phyloP scores from a whole-genome alignment of 768 basidiomycete species.

The Cytidiella melzeri region DNA sequence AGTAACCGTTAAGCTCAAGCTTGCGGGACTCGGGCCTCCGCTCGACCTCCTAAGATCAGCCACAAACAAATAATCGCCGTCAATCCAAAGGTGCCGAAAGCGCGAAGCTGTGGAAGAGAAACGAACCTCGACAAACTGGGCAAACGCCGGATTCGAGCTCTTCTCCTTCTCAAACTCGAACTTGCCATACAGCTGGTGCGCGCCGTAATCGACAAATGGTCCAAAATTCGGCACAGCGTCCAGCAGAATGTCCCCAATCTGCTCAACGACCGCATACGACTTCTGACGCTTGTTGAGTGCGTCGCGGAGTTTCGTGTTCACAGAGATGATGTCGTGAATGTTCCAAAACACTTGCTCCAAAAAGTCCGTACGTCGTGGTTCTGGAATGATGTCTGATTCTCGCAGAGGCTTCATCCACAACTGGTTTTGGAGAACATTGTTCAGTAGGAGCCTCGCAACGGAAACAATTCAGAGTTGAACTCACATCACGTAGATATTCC shows the following conservation, averaged over 20 bases:
- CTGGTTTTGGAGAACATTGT: conserved; percentile 31
- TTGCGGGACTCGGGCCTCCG: conserved; percentile 93
- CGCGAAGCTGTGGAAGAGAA: neutral
- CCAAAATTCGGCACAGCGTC: conserved; percentile 83
- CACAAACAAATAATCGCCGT: too few relatives aligned
- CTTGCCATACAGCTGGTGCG: conserved; percentile 96
- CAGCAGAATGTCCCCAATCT: conserved; percentile 85
- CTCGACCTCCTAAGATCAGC: conserved; percentile 87
- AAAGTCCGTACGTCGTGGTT: conserved; percentile 74
- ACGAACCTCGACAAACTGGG: conserved; percentile 90
- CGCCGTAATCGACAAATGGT: conserved; percentile 93
- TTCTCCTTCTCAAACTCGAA: conserved; percentile 99
- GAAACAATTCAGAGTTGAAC: conserved; percentile 21
- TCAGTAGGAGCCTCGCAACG: neutral
- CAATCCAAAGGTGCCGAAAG: too few relatives aligned
- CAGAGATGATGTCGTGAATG: conserved; percentile 84
- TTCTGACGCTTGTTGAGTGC: conserved; percentile 94
- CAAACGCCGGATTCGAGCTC: conserved; percentile 84
- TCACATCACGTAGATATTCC: conserved; percentile 93
- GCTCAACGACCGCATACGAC: conserved; percentile 86
- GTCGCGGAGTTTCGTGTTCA: conserved; percentile 89
- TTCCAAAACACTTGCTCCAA: conserved; percentile 98
- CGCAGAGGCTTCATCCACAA: conserved; percentile 86
- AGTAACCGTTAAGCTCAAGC: conserved; percentile 93
- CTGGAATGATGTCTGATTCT: conserved; percentile 70